Base-by-base conservation (phyloP, 805 yeast genomes). In the Candida nemodendra region DNA sequence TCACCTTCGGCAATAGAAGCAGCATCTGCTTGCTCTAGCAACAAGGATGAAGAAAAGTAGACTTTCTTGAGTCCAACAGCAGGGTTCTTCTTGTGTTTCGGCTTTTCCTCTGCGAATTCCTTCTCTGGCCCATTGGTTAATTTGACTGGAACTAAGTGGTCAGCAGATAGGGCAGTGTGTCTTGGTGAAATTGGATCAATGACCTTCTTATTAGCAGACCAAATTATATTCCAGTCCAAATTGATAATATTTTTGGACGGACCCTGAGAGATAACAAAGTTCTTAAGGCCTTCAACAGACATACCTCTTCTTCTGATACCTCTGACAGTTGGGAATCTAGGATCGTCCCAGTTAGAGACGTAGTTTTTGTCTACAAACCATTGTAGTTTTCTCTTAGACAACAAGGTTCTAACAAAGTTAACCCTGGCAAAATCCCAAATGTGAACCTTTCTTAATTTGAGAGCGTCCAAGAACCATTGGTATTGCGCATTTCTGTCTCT, bases 251-350 rank as follows among this genome's bases (percentile, higher is more conserved):
- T 93, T 71, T 84, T 88, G 32, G 98, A 91, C 27, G 99, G 99
- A 57, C 99, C 99, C 72, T 93, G 98, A 34, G 95, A 77, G 45
- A 93, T 73, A 51, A 93, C 85, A 57, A 93, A 93, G 74, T 86
- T 85, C 67, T 91, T 80, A 64, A 93, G 79, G 50, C 98, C 99
- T 71, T 93, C 97, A 47, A 93, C 95, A 27, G 96, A 81, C 99
- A 93, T 93, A 72, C 99, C 99, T 73, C 99, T 85, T 76, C 99
- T 83, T 74, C 97, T 87, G 37, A 91, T 96, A 72, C 99, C 99
- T 67, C 98, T 83, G 27, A 93, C 96, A 32, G 99, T 93, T 53
- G 99, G 99, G 88, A 93, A 93, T 66, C 99, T 79, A 54, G 99
- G 99, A 66, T 93, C 99, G 60, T 93, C 97, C 99, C 99, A 93